Conservation (phyloP, 225 moss, liverwort and hornwort genomes). For the Bryoerythrophyllum caledonicum region DNA sequence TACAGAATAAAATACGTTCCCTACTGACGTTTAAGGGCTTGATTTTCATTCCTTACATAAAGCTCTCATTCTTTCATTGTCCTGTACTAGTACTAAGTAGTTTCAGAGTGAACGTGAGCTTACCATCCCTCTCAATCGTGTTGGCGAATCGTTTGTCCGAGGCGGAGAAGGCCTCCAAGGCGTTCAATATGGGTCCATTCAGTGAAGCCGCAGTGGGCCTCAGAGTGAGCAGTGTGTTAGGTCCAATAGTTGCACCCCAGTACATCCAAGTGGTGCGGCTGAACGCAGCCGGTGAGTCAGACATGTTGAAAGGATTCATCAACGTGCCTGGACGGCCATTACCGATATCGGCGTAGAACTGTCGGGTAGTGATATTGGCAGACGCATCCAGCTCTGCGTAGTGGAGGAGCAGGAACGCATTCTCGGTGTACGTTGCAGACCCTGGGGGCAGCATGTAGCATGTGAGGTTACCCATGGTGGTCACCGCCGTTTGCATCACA, state of each 20-base stretch:
- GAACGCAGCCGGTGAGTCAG: neutral
- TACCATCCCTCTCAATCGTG: conserved; percentile 30
- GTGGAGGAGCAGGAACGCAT: neutral
- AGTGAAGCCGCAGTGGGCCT: neutral
- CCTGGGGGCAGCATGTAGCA: conserved; percentile 1
- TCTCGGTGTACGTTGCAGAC: neutral
- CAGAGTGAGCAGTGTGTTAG: neutral
- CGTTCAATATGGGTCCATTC: conserved; percentile 30
- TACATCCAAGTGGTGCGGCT: neutral
- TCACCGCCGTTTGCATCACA: conserved; percentile 27
- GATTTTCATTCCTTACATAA: too few relatives aligned
- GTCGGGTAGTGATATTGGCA: conserved; percentile 2
- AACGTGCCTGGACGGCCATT: fast-evolving
- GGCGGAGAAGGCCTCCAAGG: conserved; percentile 24
- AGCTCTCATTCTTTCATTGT: neutral
- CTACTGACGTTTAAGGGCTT: too few relatives aligned
- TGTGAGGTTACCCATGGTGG: conserved; percentile 11
- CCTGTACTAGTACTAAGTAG: neutral
- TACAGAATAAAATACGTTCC: too few relatives aligned
- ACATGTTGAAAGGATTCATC: neutral
- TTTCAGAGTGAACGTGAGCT: neutral
- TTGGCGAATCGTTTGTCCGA: neutral
- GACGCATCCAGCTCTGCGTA: conserved; percentile 27
- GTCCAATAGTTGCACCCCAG: neutral
- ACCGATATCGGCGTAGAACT: neutral